Base-by-base conservation (phyloP, 768 basidiomycete genomes). In the Russula olivacea region DNA sequence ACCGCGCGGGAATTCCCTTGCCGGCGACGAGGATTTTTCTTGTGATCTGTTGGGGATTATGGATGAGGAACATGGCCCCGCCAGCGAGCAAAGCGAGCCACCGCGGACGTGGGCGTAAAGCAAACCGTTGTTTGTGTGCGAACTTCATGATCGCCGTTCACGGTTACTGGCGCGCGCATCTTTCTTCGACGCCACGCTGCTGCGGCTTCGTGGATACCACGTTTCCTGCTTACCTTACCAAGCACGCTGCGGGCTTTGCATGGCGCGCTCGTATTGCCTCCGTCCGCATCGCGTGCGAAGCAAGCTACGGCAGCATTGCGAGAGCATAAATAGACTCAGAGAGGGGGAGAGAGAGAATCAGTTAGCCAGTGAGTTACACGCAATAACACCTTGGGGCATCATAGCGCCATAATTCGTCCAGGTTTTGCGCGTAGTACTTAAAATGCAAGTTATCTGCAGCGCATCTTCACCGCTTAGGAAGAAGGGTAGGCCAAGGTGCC, bases 261-360 rank as follows among this genome's bases (percentile, higher is more conserved):
- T 80, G 55, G 71, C 73, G 32, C 87, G 85, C 70, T 77, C 80
- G 36, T 84, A 87, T 69, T 75, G 77, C 56, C 70, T 36, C 34
- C 34, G 34, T 88, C 60, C 73, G 80, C 54, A 75, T 82, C 52
- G 77, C 83, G 11, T 76, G 80, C 28, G 70, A 83, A 9, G 74
- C 78, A 9, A 85, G 87, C 15, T 74, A 76, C 57, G 74, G 10
- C 10, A 11, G 83, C 38, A 74, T 89, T 47, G 82, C 77, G 11
- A 85, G 81, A 73, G 34, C 34, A 71, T 89, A 40, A 88, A 86
- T 69, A 70, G 76, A 59, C 73, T 89, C 59, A 87, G 88, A 34
- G 34, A 34, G 78, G 87, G 85, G 87, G 87, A 71, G 87, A 88
- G 73, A 88, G 73, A 87, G 85, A 34, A 88, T 89, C 63, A 88